phyloP scores from a whole-genome alignment of 2,329 filamentous ascomycete species.

The Neopestalotiopsis clavispora region DNA sequence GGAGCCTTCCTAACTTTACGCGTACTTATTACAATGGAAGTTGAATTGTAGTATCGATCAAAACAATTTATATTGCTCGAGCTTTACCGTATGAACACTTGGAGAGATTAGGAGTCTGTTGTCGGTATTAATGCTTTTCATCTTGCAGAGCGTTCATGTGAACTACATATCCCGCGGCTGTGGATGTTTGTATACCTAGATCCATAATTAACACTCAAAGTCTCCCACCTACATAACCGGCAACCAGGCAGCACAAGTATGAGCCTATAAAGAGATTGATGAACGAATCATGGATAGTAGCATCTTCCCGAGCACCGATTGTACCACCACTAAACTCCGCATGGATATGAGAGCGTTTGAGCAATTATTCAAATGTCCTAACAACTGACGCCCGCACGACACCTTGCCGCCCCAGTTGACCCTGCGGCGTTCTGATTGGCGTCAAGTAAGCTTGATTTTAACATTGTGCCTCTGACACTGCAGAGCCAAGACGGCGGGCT shows the following conservation, averaged over 20 bases:
- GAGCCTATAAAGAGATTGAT: too few relatives aligned
- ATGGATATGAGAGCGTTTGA: constrained; percentile 14
- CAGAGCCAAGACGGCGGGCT: constrained; percentile 8
- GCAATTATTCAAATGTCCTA: constrained; percentile 11
- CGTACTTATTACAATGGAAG: too few relatives aligned
- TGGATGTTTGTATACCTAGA: neutral
- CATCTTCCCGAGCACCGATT: neutral
- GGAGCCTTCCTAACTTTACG: too few relatives aligned
- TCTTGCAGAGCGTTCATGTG: too few relatives aligned
- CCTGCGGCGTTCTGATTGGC: constrained; percentile 3
- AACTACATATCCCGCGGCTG: too few relatives aligned
- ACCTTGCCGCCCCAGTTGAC: neutral
- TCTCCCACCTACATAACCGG: neutral
- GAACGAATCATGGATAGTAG: too few relatives aligned
- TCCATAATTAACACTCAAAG: neutral
- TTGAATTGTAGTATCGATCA: too few relatives aligned
- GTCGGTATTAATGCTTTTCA: neutral
- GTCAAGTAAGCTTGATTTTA: constrained; percentile 11
- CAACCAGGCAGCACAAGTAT: neutral
- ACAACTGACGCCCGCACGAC: neutral
- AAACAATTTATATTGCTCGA: too few relatives aligned
- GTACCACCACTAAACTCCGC: neutral
- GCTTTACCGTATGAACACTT: too few relatives aligned
- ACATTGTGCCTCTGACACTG: neutral
- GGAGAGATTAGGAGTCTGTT: neutral